Conservation (phyloP, 179 eudicot species). For the Pouteria campechiana region DNA sequence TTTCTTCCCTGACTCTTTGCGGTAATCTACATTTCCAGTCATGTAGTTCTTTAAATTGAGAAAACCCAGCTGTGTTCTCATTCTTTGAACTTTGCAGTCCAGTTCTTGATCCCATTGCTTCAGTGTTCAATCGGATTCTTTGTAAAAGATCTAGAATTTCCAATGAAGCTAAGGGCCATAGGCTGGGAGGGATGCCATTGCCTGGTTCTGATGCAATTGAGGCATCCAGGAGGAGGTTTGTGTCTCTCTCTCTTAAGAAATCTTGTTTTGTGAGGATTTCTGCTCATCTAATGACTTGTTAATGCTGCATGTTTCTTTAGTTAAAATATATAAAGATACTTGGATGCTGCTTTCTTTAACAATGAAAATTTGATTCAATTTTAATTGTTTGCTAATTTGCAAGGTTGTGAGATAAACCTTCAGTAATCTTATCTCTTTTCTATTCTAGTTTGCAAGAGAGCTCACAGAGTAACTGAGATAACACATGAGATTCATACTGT, state of each 20-base stretch:
- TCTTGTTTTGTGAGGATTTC: neutral
- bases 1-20: conserved; percentile 77
- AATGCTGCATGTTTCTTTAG: neutral
- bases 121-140: conserved; percentile 67
- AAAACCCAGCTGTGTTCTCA: neutral
- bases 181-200: conserved; percentile 53
- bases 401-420: too few relatives aligned
- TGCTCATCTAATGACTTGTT: neutral
- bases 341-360: too few relatives aligned
- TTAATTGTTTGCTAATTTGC: too few relatives aligned
- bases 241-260: too few relatives aligned
- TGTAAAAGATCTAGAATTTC: conserved; percentile 63
- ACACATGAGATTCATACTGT: too few relatives aligned
- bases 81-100: conserved; percentile 44
- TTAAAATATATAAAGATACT: too few relatives aligned
- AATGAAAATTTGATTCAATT: too few relatives aligned
- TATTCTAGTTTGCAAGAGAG: too few relatives aligned
- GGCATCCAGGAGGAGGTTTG: conserved; percentile 97
- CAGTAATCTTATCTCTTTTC: too few relatives aligned
- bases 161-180: conserved; percentile 45
- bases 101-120: conserved; percentile 69
- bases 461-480: too few relatives aligned
- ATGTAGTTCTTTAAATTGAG: too few relatives aligned
- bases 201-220: conserved; percentile 92
- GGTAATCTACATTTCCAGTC: too few relatives aligned